Evolutionary conservation across 352 stramenopile species (phyloP), one percentile per base, ranked within the genome.

Genomic region (Globisporangium sylvaticum): DNA sequence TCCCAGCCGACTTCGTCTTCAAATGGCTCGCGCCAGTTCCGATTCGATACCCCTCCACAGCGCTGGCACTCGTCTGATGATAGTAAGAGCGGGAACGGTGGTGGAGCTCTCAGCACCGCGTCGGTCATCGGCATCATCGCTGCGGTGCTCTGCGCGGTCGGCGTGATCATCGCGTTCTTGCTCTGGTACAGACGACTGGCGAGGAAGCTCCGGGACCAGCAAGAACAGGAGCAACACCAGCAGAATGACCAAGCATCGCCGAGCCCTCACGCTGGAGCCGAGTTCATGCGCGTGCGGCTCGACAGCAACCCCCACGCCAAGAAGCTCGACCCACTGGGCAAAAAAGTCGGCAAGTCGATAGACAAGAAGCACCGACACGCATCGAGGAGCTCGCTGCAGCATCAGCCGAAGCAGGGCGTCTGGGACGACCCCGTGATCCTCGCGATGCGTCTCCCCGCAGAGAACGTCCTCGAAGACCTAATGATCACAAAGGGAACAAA

Each of bases 91-190:
- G 18, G 42, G 42, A 50, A 50, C 6, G 53, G 8, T 1, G 6
- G 25, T 39, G 18, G 53, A 5, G 18, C 14, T 2, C 27, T 58
- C 14, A 58, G 53, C 9, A 25, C 53, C 14, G 27, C 27, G 1
- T 20, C 53, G 15, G 22, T 58, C 27, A 25, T 58, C 3, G 53
- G 53, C 14, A 42, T 42, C 27, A 24, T 58, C 27, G 53, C 53
- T 2, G 27, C 59, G 37, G 80, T 77, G 22, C 61, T 72, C 39
- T 76, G 48, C 32, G 64, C 69, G 14, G 52, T 52, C 7, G 68
- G 29, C n/a, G 65, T 68, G 31, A 71, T 71, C 20, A 67, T 62
- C 31, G 61, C 63, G n/a, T 70, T 65, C 34, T 46, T 62, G n/a
- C 53, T 63, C 12, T 63, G 57, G 57, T 63, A 63, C 57, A 32